Conservation (phyloP, 2,329 filamentous ascomycete species). For the Pezicula rhizophila region DNA sequence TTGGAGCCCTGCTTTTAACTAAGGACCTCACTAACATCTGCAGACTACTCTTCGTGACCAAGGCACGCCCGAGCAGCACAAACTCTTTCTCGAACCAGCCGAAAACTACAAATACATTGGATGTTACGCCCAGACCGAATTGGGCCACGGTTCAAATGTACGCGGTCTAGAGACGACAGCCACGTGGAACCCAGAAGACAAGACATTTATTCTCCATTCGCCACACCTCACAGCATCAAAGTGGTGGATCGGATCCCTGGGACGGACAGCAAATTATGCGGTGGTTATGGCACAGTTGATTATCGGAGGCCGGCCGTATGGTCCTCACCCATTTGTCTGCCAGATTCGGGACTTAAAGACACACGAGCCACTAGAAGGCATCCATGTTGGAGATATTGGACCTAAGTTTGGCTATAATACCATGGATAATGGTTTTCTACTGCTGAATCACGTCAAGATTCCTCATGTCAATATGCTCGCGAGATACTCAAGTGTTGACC, state of each 20-base stretch:
- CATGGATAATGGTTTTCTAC: constrained; percentile 76
- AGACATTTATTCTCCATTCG: constrained; percentile 70
- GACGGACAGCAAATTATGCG: constrained; percentile 69
- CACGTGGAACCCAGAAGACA: constrained; percentile 66
- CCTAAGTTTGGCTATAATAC: constrained; percentile 76
- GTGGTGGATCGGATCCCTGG: constrained; percentile 80
- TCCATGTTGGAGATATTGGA: constrained; percentile 75
- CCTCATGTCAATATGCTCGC: constrained; percentile 70
- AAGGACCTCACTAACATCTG: neutral
- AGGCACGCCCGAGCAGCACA: constrained; percentile 66
- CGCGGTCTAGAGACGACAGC: constrained; percentile 42
- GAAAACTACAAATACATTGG: constrained; percentile 67
- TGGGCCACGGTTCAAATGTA: constrained; percentile 75
- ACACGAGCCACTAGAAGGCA: constrained; percentile 60
- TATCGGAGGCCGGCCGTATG: constrained; percentile 60
- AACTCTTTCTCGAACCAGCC: constrained; percentile 64
- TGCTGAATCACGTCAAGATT: constrained; percentile 71
- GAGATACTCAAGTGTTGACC: constrained; percentile 64
- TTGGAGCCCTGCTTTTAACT: neutral
- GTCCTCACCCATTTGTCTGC: constrained; percentile 73
- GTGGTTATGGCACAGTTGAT: constrained; percentile 75
- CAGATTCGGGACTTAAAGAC: constrained; percentile 67
- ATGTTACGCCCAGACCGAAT: constrained; percentile 75
- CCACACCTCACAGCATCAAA: constrained; percentile 71
- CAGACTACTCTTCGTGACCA: constrained; percentile 65